Evolutionary conservation across 306 rosid species (phyloP).

Genomic region (Calophaca sinica): DNA sequence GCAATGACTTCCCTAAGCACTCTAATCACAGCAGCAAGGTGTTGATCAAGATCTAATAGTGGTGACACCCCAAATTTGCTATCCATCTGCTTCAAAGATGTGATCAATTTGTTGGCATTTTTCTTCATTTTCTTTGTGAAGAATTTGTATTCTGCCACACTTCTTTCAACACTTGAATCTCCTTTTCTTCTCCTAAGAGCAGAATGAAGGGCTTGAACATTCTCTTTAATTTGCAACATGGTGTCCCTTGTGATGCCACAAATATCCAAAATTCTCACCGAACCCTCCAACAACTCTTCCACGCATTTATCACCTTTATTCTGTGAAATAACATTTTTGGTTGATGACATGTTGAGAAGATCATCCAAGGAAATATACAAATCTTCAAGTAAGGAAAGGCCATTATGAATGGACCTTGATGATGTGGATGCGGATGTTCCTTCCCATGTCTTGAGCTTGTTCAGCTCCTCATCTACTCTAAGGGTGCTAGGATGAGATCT

Average conservation of each 20-base stretch:
- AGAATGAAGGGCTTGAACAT: constrained; percentile 63
- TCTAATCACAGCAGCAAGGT: constrained; percentile 47
- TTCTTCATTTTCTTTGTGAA: constrained; percentile 72
- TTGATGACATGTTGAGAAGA: constrained; percentile 72
- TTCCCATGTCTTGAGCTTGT: constrained; percentile 59
- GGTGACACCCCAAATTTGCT: constrained; percentile 49
- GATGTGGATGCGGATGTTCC: constrained; percentile 44
- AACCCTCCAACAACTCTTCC: constrained; percentile 72
- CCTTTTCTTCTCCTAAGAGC: constrained; percentile 73
- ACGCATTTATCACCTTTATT: constrained; percentile 48
- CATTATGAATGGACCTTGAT: constrained; percentile 49
- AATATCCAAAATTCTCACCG: constrained; percentile 64
- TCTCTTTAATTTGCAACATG: constrained; percentile 60
- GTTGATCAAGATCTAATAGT: constrained; percentile 51
- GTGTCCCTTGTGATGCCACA: constrained; percentile 68
- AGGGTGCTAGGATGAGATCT: constrained; percentile 75
- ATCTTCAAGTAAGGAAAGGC: constrained; percentile 59
- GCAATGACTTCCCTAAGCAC: constrained; percentile 53
- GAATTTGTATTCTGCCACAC: constrained; percentile 50
- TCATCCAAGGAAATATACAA: constrained; percentile 62
- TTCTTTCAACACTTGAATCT: constrained; percentile 54
- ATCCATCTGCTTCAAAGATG: constrained; percentile 55
- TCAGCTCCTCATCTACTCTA: constrained; percentile 68
- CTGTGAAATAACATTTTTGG: constrained; percentile 59
- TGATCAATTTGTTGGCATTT: constrained; percentile 54